Percentiles rank a stretch among this genome's conserved stretches.
phyloP scores from a whole-genome alignment of 176 grass and related monocot species.

The Oryza glaberrima region DNA sequence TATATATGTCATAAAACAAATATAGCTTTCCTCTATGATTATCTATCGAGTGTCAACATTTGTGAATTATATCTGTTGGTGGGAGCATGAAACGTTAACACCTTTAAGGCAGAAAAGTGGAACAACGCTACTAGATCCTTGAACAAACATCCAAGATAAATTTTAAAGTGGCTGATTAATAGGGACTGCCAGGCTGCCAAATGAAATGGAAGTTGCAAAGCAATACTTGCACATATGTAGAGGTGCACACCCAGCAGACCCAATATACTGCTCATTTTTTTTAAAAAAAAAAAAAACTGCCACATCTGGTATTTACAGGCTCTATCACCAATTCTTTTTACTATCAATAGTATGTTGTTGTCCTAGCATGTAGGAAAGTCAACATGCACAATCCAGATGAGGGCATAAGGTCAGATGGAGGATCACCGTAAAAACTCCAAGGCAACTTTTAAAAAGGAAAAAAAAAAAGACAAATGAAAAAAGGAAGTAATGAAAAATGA shows the following conservation, averaged over 20 bases:
- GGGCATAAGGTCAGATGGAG: neutral
- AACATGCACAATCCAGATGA: conserved; percentile 8
- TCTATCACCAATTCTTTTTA: conserved; percentile 21
- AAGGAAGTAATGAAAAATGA: neutral
- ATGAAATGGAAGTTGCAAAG: conserved; percentile 26
- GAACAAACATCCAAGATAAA: conserved; percentile 19
- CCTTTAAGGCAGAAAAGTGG: no score
- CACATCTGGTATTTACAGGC: conserved; percentile 17
- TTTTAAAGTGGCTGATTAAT: conserved; percentile 19
- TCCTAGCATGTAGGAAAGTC: neutral
- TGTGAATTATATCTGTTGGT: conserved; percentile 23
- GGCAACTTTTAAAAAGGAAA: neutral
- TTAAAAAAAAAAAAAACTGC: neutral
- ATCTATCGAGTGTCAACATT: conserved; percentile 29
- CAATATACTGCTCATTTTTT: neutral
- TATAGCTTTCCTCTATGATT: conserved; percentile 15
- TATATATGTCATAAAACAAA: conserved; percentile 13
- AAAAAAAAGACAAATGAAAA: neutral
- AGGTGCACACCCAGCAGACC: conserved; percentile 16
- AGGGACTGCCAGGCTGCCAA: neutral
- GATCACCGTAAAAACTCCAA: neutral
- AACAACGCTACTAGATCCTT: no score
- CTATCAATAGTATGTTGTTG: conserved; percentile 6
- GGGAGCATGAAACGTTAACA: neutral
- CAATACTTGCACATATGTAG: conserved; percentile 34